Base-by-base conservation (phyloP, 148 eudicot species). In the Amaranthus cruentus region DNA sequence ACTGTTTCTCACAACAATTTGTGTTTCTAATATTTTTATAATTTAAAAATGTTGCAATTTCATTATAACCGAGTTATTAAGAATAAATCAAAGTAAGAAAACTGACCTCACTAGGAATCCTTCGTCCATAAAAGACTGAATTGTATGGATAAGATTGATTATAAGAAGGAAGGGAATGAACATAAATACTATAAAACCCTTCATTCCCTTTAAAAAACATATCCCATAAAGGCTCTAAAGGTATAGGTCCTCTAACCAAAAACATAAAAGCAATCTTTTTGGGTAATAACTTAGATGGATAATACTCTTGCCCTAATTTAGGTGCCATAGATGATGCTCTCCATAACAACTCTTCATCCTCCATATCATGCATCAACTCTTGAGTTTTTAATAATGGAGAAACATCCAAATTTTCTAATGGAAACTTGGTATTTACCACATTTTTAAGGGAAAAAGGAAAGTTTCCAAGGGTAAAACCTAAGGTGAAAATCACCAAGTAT, bases 181-280 rank as follows among this genome's bases (percentile, higher is more conserved):
- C 81, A 73, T 89, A 92, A 59, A 92, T 85, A 4, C 88, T 75
- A 67, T 77, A 92, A 47, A 78, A 71, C 11, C 84, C 88, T 72
- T 82, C 70, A 69, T 85, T 63, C 8, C 97, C 96, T 79, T 59
- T 75, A 18, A 92, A 92, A 60, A 90, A 90, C 71, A 49, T 71
- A 69, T 88, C 91, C 97, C 97, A 92, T 28, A 92, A 74, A 0
- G 90, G 96, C 13, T 86, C 88, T 61, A 92, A 75, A 3, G 90
- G 88, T 71, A 92, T 68, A 2, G 75, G 71, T n/a, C 89, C 88
- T 80, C 85, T 84, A 7, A 83, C 75, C 55, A 92, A 76, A 76
- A 90, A 90, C 88, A 92, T 75, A 81, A 92, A 92, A 1, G 97
- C 97, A 62, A 92, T 82, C 75, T 90, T 92, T 5, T 83, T 85